Conservation (phyloP, 257 asterid genomes). For the Handroanthus guayacan region DNA sequence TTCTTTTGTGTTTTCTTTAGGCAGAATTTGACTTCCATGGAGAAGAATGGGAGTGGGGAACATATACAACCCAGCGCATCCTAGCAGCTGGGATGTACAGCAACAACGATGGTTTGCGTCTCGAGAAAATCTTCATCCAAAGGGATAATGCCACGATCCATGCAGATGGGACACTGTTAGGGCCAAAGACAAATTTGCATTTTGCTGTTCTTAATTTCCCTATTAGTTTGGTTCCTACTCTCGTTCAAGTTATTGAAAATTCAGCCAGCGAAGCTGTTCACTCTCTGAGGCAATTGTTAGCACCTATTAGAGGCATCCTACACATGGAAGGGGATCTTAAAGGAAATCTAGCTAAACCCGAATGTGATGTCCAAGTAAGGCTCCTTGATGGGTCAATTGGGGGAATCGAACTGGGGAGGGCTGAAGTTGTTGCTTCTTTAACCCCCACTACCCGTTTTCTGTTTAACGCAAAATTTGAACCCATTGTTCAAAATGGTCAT, state of each 20-base stretch:
- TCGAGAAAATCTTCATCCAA: slow-evolving; percentile 93
- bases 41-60: slow-evolving; percentile 99
- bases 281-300: slow-evolving; percentile 85
- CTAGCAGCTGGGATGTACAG: slow-evolving; percentile 97
- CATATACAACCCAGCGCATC: slow-evolving; percentile 91
- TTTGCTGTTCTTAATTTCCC: slow-evolving; percentile 97
- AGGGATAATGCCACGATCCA: slow-evolving; percentile 97
- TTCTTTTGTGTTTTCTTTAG: slow-evolving; percentile 48
- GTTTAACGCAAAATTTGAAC: slow-evolving; percentile 94
- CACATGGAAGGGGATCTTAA: slow-evolving; percentile 99
- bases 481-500: slow-evolving; percentile 87
- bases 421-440: slow-evolving; percentile 96
- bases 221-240: slow-evolving; percentile 89
- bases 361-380: slow-evolving; percentile 98
- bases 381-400: slow-evolving; percentile 96
- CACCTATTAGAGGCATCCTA: slow-evolving; percentile 91
- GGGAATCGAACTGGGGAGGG: slow-evolving; percentile 96
- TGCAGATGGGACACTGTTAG: slow-evolving; percentile 97
- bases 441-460: slow-evolving; percentile 90
- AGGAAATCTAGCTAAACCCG: slow-evolving; percentile 95
- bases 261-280: slow-evolving; percentile 93
- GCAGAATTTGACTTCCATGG: slow-evolving; percentile 98
- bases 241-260: slow-evolving; percentile 90
- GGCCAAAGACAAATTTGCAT: slow-evolving; percentile 93
- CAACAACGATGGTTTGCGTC: slow-evolving; percentile 96